phyloP scores from a whole-genome alignment of 306 rosid species.

The Lotus japonicus region DNA sequence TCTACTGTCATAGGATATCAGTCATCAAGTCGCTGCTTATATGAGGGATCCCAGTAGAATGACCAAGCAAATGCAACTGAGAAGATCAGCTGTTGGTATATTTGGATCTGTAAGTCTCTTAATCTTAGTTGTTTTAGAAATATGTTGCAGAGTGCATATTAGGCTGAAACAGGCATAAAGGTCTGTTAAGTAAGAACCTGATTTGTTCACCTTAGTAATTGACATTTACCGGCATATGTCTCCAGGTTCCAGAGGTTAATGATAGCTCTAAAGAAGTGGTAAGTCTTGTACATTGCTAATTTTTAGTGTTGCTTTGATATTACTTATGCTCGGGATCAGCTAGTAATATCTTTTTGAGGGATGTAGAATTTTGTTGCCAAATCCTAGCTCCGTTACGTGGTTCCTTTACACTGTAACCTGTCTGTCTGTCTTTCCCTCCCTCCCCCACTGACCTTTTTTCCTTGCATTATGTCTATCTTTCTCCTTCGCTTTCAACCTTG shows the following conservation, averaged over 20 bases:
- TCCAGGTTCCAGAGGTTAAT: conserved; percentile 42
- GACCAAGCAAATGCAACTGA: conserved; percentile 76
- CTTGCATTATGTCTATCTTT: neutral
- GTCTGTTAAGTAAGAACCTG: neutral
- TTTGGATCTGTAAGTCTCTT: conserved; percentile 67
- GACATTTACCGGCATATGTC: conserved; percentile 14
- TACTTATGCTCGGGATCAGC: neutral
- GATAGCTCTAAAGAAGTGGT: conserved; percentile 34
- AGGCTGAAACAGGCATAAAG: neutral
- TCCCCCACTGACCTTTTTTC: no score
- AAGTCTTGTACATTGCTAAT: neutral
- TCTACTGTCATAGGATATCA: conserved; percentile 51
- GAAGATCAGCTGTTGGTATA: conserved; percentile 46
- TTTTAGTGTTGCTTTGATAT: conserved; percentile 3
- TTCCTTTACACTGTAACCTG: neutral
- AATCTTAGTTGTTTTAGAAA: neutral
- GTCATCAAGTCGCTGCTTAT: conserved; percentile 70
- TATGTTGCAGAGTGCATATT: neutral
- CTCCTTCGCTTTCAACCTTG: neutral
- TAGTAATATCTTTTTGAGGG: neutral
- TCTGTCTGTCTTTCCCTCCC: no score
- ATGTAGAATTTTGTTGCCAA: neutral
- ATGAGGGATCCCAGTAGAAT: conserved; percentile 96
- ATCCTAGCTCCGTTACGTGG: neutral
- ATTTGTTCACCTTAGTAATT: neutral